Evolutionary conservation across 345 rosid species (phyloP), one percentile per base, ranked within the genome.

Genomic region (Acer yangbiense): DNA sequence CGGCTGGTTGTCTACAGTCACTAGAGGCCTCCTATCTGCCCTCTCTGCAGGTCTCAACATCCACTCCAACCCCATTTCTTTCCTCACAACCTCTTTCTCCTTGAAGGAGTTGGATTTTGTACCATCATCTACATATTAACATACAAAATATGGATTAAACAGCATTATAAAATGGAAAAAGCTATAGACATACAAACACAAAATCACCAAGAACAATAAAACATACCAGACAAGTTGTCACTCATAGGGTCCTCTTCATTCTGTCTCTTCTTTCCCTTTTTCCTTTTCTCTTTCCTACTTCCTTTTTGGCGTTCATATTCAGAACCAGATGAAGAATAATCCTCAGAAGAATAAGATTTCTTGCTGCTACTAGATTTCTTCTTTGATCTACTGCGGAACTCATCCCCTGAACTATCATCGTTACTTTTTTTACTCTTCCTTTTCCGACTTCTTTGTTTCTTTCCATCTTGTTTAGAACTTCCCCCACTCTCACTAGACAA

Each of bases 1-100:
- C 1, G 81, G 72, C 77, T 84, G 77, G 0, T 69, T 81, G 35
- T 85, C 86, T 61, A 76, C 85, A 54, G 21, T 79, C 35, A 78
- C 69, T 18, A 80, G 41, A 71, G 90, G 85, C 63, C 35, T 78
- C 67, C 66, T 84, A 57, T 85, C 87, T 7, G 77, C 54, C 76
- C 76, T 85, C n/a, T 77, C 83, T 9, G 87, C 84, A 18, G 98
- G 95, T 70, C 85, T 87, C 44, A 94, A 83, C 99, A 96, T 96
- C 93, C 94, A 96, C 68, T 91, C 98, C 41, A 96, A 86, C 17
- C 98, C 99, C 78, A 86, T 87, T 57, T 85, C 91, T 75, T 84
- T 91, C 72, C 99, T 90, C 35, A 69, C 88, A 80, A 85, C 87
- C 50, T 91, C 90, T 61, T 82, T 83, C 6, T 86, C 85, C 63